Evolutionary conservation across 2,329 filamentous ascomycete genomes (phyloP).

Genomic region (Epicoccum nigrum): DNA sequence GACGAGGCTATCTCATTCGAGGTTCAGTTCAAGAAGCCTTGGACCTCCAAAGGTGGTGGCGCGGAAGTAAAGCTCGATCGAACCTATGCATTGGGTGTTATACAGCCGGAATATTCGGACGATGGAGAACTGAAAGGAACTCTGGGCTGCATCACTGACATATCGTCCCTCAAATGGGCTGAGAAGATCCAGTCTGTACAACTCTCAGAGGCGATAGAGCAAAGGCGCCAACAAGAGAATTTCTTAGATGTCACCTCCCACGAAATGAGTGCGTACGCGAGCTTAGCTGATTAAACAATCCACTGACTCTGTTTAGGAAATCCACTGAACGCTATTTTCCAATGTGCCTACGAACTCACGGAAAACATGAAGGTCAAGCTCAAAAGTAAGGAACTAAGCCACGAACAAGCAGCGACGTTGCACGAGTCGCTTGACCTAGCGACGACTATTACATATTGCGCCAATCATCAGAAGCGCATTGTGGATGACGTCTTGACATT

Average conservation of each 20-base stretch:
- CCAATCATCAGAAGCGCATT: conserved; percentile 40
- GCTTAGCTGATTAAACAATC: rapidly evolving
- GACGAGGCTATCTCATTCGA: conserved; percentile 67
- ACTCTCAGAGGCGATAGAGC: conserved; percentile 77
- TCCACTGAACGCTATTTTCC: conserved; percentile 72
- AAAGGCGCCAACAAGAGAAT: conserved; percentile 78
- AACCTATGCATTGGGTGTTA: conserved; percentile 77
- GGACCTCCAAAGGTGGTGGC: conserved; percentile 54
- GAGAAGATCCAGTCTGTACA: conserved; percentile 77
- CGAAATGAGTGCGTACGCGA: conserved; percentile 62
- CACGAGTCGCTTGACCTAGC: conserved; percentile 59
- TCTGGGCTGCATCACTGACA: conserved; percentile 81
- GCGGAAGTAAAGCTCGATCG: conserved; percentile 62
- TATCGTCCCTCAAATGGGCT: conserved; percentile 83
- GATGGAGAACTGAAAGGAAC: conserved; percentile 71
- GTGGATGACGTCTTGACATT: conserved; percentile 33
- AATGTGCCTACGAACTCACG: conserved; percentile 61
- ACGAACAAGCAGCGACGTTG: conserved; percentile 58
- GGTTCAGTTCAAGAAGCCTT: conserved; percentile 73
- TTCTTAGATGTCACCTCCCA: conserved; percentile 79
- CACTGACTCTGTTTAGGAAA: conserved; percentile 52
- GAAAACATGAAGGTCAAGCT: conserved; percentile 69
- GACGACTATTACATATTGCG: conserved; percentile 36
- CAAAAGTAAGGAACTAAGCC: conserved; percentile 51
- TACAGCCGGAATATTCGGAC: conserved; percentile 70